Base-by-base conservation (phyloP, 805 yeast species). In the Cyberlindnera xishuangbannaensis region DNA sequence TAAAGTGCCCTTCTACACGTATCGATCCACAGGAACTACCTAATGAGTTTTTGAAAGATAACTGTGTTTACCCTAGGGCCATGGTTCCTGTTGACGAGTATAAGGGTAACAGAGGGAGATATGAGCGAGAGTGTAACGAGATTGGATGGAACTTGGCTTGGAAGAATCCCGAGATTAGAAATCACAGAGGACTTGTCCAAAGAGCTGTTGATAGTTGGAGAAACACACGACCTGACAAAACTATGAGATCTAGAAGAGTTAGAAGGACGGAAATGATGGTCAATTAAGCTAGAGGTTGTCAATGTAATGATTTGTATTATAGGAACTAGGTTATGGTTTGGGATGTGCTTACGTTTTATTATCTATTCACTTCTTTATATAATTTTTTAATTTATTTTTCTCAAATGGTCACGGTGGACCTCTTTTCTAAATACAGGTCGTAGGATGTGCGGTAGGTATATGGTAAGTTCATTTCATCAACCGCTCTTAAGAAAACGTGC, bases 191-290 rank as follows among this genome's bases (percentile, higher is more conserved):
- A 1, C 48, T 71, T 12, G 59, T 68, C 12, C 76, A 70, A 43
- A 55, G 75, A 19, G 75, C 76, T 1, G 76, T 70, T 12, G 76
- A 69, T 39, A 55, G 65, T 6, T 71, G 72, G 72, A 56, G 76
- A 41, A 70, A 70, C 47, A 61, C 72, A 5, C 56, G 69, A 40
- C 47, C 54, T 7, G 69, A 69, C 33, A 58, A 59, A 13, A 50
- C 56, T 4, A 49, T 59, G 28, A 53, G 71, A 31, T 45, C 51
- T 2, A 61, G 75, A 28, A 54, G 73, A 25, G 71, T 67, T 9
- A 50, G 67, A 33, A 37, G 33, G 34, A 33, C 40, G 3, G 41
- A 37, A 25, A 13, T 23, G 17, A 27, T 23, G 36, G n/a, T n/a
- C n/a, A n/a, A n/a, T n/a, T n/a, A n/a, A n/a, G n/a, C n/a, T n/a